phyloP scores from a whole-genome alignment of 2,329 filamentous ascomycete genomes.

The Ceratocystis smalleyi region DNA sequence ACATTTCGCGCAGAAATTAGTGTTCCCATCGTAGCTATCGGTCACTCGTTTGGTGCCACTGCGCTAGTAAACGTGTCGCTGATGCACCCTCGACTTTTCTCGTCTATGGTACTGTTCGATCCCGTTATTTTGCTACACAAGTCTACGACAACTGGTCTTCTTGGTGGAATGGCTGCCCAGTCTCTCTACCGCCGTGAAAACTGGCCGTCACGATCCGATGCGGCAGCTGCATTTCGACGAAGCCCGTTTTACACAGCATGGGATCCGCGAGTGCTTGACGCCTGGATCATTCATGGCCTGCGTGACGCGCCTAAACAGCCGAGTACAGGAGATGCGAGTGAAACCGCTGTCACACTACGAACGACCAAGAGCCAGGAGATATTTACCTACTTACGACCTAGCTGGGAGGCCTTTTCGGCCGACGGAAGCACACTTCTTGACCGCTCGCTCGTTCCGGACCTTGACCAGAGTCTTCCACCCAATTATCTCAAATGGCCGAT shows the following conservation, averaged over 20 bases:
- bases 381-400: conserved; percentile 55
- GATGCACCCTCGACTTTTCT: conserved; percentile 66
- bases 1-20: conserved; percentile 51
- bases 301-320: conserved; percentile 35
- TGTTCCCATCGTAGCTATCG: conserved; percentile 67
- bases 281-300: conserved; percentile 60
- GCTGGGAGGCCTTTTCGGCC: conserved; percentile 31
- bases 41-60: conserved; percentile 76
- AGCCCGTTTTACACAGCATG: conserved; percentile 61
- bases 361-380: conserved; percentile 80
- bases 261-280: conserved; percentile 61
- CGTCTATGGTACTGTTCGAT: conserved; percentile 64
- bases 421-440: conserved; percentile 28
- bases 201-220: conserved; percentile 64
- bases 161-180: conserved; percentile 31
- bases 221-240: conserved; percentile 48
- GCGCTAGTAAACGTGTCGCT: conserved; percentile 57
- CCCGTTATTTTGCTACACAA: conserved; percentile 52
- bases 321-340: not conserved
- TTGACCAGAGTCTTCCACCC: conserved; percentile 27
- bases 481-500: conserved; percentile 35
- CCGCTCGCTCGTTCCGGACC: conserved; percentile 30
- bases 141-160: conserved; percentile 15
- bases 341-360: conserved; percentile 47
- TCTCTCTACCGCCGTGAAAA: conserved; percentile 61